These are phyloP conservation scores for Pseudotsuga menziesii DNA, from an alignment of 75 land plant genomes.

Conservation along the genomic window DNA sequence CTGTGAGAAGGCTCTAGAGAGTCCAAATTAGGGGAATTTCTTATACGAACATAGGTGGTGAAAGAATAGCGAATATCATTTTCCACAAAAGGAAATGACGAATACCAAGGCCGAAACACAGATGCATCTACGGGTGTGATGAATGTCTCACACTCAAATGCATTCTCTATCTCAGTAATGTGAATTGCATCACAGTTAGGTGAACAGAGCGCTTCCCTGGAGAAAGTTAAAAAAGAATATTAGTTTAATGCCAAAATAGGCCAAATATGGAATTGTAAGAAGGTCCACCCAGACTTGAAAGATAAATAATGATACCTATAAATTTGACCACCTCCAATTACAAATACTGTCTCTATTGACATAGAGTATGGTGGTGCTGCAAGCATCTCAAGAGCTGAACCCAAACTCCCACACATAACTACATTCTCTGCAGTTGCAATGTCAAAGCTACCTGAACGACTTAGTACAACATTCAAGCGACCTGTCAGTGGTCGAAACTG, in stretches of 20 bases:
- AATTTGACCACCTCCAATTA: slow-evolving; percentile 94
- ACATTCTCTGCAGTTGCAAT: slow-evolving; percentile 50
- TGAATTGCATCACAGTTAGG: slow-evolving; percentile 91
- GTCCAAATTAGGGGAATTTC: slow-evolving; percentile 13
- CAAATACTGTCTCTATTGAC: slow-evolving; percentile 74
- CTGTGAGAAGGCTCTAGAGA: slow-evolving; percentile 1
- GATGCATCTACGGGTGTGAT: slow-evolving; percentile 65
- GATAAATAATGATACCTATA: slow-evolving; percentile 37
- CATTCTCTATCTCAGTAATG: slow-evolving; percentile 69
- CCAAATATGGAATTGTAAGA: neutral
- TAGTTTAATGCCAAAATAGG: neutral
- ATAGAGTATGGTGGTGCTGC: slow-evolving; percentile 61
- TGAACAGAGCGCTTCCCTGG: slow-evolving; percentile 77
- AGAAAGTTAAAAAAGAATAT: slow-evolving; percentile 1
- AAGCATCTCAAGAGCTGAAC: slow-evolving; percentile 65
- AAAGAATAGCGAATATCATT: slow-evolving; percentile 69
- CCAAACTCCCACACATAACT: slow-evolving; percentile 61
- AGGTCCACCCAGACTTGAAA: neutral
- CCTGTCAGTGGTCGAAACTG: slow-evolving; percentile 77
- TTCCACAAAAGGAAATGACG: slow-evolving; percentile 71
- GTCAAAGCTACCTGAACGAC: slow-evolving; percentile 55
- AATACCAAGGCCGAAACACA: slow-evolving; percentile 77
- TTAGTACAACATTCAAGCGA: slow-evolving; percentile 88
- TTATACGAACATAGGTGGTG: slow-evolving; percentile 68
- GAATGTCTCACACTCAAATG: slow-evolving; percentile 87